Evolutionary conservation across 106 monocot species (phyloP).

Genomic region (Dendrobium officinale): DNA sequence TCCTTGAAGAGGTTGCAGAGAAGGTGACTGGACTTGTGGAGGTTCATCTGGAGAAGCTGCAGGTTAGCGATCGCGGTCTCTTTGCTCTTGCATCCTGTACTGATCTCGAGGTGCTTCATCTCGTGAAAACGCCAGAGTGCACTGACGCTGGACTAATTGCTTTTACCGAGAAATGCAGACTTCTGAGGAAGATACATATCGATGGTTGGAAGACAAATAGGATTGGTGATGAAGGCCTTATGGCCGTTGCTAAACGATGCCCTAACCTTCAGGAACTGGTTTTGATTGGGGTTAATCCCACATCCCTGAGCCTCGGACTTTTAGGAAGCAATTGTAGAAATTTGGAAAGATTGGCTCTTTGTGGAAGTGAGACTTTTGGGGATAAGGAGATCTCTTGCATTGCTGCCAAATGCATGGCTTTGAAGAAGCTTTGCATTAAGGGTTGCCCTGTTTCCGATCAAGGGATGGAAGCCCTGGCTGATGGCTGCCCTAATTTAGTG

Average conservation of each 20-base stretch:
- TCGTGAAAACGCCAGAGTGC: constrained; percentile 72
- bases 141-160: constrained; percentile 43
- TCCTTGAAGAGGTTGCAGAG: constrained; percentile 38
- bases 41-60: constrained; percentile 77
- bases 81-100: constrained; percentile 32
- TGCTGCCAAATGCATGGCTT: constrained; percentile 57
- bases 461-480: constrained; percentile 62
- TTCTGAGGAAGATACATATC: constrained; percentile 71
- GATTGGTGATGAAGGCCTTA: constrained; percentile 59
- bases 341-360: constrained; percentile 59
- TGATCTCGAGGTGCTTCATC: constrained; percentile 58
- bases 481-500: constrained; percentile 70
- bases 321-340: constrained; percentile 52
- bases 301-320: constrained; percentile 37
- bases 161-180: constrained; percentile 38
- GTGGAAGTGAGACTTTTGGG: constrained; percentile 67
- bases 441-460: constrained; percentile 69
- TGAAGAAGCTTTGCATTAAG: constrained; percentile 81
- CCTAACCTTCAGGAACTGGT: constrained; percentile 70
- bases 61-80: constrained; percentile 60
- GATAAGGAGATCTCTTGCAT: constrained; percentile 81
- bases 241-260: constrained; percentile 34
- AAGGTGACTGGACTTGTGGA: constrained; percentile 35
- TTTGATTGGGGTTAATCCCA: constrained; percentile 85
- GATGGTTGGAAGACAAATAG: constrained; percentile 84